Conservation (phyloP, 345 rosid species). For the Pistacia vera region DNA sequence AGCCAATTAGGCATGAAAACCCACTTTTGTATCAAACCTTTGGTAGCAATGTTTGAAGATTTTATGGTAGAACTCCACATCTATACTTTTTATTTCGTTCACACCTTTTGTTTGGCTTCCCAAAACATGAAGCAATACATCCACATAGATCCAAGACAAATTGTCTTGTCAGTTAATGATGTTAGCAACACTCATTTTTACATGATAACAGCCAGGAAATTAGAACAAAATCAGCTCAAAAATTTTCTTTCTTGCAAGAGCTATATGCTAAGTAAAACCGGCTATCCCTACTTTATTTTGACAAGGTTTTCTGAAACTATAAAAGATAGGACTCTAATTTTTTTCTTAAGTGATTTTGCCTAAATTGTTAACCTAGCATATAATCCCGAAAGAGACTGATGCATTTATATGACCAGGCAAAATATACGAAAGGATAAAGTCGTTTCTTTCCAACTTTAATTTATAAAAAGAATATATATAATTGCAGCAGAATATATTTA, state of each 20-base stretch:
- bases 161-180: not conserved
- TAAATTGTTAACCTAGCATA: not conserved
- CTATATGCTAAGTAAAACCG: not conserved
- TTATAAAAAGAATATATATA: not conserved
- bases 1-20: not conserved
- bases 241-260: not conserved
- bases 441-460: not conserved
- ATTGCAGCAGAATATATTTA: conserved; percentile 7
- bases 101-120: not conserved
- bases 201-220: not conserved
- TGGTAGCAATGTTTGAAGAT: too few species aligned
- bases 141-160: not conserved
- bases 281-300: not conserved
- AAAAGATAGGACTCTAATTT: not conserved
- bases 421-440: too few species aligned
- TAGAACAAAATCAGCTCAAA: not conserved
- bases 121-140: not conserved
- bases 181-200: not conserved
- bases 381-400: not conserved
- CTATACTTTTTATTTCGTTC: too few species aligned
- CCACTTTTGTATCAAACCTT: not conserved
- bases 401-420: not conserved
- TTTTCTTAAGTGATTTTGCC: too few species aligned
- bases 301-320: not conserved
- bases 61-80: too few species aligned